Percentiles rank a stretch among this genome's conserved stretches.
These are phyloP conservation scores for Euphrasia confusa DNA, from an alignment of 257 asterid genomes.

Conservation along the genomic window DNA sequence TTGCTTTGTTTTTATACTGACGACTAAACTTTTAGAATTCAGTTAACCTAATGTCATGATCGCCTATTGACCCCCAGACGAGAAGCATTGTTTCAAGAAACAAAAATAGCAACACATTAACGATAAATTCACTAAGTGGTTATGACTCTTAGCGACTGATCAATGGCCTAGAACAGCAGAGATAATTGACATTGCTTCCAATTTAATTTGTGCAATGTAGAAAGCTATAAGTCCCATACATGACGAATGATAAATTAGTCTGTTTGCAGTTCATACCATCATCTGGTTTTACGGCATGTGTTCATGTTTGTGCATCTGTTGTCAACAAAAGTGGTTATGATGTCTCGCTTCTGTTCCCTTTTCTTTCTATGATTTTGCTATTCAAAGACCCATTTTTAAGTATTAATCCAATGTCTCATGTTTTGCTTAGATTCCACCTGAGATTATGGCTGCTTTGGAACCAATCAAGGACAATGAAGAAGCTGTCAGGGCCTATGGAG, in stretches of 20 bases:
- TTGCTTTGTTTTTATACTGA: conserved; percentile 21
- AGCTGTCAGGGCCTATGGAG: conserved; percentile 92
- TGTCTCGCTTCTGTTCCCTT: conserved; percentile 6
- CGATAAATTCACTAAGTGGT: too few relatives aligned
- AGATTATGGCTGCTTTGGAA: conserved; percentile 87
- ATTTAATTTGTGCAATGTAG: conserved; percentile 11
- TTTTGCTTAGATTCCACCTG: conserved; percentile 61
- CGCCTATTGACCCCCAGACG: conserved; percentile 13
- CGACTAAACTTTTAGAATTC: conserved; percentile 10
- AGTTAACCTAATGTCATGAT: not conserved
- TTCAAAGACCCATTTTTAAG: not conserved
- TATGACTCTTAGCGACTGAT: not conserved
- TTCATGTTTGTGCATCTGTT: not conserved
- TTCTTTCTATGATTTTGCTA: not conserved
- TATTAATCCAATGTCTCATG: conserved; percentile 15
- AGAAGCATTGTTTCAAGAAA: not conserved
- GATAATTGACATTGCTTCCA: conserved; percentile 8
- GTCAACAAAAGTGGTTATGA: conserved; percentile 8
- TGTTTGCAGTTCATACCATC: conserved; percentile 15
- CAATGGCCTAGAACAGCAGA: conserved; percentile 13
- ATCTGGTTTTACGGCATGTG: not conserved
- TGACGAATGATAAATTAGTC: conserved; percentile 5
- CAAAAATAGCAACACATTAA: too few relatives aligned
- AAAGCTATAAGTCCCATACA: not conserved
- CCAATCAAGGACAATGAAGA: conserved; percentile 99